phyloP scores from a whole-genome alignment of 1,284 basidiomycete genomes.

The Rhizoctonia solani region DNA sequence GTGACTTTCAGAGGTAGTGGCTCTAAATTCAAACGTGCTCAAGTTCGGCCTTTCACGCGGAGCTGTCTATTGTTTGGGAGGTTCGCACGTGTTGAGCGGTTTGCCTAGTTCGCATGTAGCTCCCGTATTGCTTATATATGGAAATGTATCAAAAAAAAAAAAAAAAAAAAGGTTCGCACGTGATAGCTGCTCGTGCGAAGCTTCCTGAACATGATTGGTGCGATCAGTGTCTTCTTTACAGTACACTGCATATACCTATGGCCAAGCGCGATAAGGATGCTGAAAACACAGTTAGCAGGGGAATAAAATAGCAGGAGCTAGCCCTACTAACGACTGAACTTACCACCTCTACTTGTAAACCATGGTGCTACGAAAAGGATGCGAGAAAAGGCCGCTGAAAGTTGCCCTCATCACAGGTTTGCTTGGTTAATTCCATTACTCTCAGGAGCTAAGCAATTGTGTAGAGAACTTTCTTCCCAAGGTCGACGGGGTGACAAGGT shows the following conservation, averaged over 20 bases:
- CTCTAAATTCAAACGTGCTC: background rate
- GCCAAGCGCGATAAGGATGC: background rate
- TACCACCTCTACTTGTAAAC: conserved; percentile 2
- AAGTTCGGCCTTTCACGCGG: background rate
- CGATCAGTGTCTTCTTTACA: background rate
- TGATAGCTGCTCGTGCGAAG: background rate
- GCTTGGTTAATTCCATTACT: background rate
- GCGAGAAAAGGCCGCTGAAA: conserved; percentile 1
- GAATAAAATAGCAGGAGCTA: background rate
- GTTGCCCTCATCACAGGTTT: conserved; percentile 32
- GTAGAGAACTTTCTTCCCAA: conserved; percentile 32
- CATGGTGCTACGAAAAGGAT: background rate
- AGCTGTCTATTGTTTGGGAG: conserved; percentile 14
- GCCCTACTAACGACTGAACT: background rate
- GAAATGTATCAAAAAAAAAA: too few relatives aligned
- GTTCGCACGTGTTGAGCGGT: background rate
- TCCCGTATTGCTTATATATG: too few relatives aligned
- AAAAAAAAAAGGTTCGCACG: background rate
- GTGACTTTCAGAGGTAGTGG: background rate
- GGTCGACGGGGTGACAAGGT: conserved; percentile 59
- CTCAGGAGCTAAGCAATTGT: conserved; percentile 31
- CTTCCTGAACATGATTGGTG: background rate
- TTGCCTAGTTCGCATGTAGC: too few relatives aligned
- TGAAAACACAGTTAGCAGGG: background rate
- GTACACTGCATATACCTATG: background rate